Conservation (phyloP, 768 basidiomycete species). For the Hygrophorus pudorinus region DNA sequence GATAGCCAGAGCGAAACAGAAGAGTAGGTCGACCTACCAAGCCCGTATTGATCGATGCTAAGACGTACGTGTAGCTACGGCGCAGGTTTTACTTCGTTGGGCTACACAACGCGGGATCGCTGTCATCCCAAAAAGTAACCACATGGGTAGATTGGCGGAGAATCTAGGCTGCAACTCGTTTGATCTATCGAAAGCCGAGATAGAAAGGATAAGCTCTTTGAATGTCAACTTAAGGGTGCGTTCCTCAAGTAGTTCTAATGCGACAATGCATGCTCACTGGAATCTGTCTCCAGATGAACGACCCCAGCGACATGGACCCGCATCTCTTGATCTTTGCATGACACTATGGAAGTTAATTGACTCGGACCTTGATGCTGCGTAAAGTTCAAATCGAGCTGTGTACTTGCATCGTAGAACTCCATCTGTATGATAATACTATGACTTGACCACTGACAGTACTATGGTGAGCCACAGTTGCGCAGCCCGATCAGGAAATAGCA, state of each 20-base stretch:
- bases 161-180: constrained; percentile 43
- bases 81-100: constrained; percentile 66
- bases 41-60: background rate
- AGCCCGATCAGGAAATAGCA: background rate
- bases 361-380: too few species aligned
- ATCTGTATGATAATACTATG: background rate
- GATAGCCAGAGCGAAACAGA: constrained; percentile 41
- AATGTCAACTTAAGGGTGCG: constrained; percentile 54
- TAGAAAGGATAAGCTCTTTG: constrained; percentile 36
- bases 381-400: too few species aligned
- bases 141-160: constrained; percentile 28
- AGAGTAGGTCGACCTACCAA: constrained; percentile 30
- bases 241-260: constrained; percentile 5
- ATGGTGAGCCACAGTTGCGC: constrained; percentile 7
- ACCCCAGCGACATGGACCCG: constrained; percentile 59
- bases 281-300: constrained; percentile 44
- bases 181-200: constrained; percentile 36
- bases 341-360: constrained; percentile 9
- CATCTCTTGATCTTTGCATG: constrained; percentile 64
- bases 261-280: constrained; percentile 4
- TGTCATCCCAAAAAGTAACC: constrained; percentile 44
- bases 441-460: background rate
- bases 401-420: constrained; percentile 2
- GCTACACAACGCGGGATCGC: constrained; percentile 40
- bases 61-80: constrained; percentile 31